phyloP scores from a whole-genome alignment of 2,329 filamentous ascomycete genomes.

The Diplodia sapinea region DNA sequence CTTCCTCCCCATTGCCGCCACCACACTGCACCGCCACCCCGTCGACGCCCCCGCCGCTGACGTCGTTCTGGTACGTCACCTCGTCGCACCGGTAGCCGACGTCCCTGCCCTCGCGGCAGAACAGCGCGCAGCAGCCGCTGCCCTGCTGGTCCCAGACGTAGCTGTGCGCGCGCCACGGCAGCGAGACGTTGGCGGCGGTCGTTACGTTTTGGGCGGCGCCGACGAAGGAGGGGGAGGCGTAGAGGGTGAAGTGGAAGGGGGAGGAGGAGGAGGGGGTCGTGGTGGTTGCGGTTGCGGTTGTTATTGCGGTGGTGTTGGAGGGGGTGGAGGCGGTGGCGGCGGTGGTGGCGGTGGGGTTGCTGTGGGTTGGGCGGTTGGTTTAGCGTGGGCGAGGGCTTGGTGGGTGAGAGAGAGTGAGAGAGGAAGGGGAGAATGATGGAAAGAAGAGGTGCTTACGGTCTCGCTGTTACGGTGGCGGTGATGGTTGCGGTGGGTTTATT shows the following conservation, averaged over 20 bases:
- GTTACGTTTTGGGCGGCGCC: not conserved
- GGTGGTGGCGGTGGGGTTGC: not conserved
- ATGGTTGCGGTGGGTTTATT: not conserved
- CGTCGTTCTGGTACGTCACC: not conserved
- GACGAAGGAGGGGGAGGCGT: not conserved
- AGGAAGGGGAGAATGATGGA: not conserved
- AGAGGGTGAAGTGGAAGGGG: conserved; percentile 14
- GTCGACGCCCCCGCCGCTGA: not conserved
- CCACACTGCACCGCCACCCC: conserved; percentile 1
- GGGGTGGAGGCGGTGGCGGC: not conserved
- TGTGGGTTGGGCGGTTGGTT: not conserved
- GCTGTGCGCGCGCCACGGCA: conserved; percentile 1
- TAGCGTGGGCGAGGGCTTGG: not conserved
- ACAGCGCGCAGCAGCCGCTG: conserved; percentile 10
- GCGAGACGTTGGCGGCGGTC: not conserved
- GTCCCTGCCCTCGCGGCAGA: not conserved
- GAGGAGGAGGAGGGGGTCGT: not conserved
- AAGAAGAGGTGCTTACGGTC: not conserved
- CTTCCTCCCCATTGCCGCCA: not conserved
- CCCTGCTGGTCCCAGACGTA: conserved; percentile 7
- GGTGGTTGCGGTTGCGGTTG: not conserved
- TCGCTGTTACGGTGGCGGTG: not conserved
- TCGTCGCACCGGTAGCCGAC: not conserved
- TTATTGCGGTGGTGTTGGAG: not conserved
- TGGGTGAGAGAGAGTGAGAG: not conserved